Percentiles rank a stretch among this genome's conserved stretches.
phyloP scores from a whole-genome alignment of 2,329 filamentous ascomycete genomes.

The Ophiosphaerella herpotricha region DNA sequence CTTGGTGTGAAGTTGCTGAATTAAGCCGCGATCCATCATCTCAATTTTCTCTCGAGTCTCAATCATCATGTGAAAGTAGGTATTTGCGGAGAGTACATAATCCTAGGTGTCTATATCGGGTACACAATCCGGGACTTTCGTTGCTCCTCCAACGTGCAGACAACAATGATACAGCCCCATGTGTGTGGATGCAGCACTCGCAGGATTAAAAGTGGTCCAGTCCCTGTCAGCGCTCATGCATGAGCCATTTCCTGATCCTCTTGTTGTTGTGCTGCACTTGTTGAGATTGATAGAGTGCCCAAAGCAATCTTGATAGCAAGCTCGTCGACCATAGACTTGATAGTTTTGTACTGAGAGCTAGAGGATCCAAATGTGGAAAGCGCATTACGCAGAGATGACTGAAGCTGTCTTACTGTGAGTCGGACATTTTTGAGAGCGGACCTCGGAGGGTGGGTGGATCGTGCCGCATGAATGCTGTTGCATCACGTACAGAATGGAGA shows the following conservation, averaged over 20 bases:
- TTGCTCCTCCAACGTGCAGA: no score
- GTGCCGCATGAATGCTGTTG: background rate
- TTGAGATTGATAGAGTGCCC: slow-evolving; percentile 17
- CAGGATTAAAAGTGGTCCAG: no score
- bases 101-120: no score
- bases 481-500: slow-evolving; percentile 30
- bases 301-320: slow-evolving; percentile 33
- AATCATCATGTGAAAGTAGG: no score
- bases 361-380: slow-evolving; percentile 37
- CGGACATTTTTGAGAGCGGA: background rate
- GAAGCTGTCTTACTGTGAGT: slow-evolving; percentile 24
- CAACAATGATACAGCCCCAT: no score
- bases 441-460: no score
- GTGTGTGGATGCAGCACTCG: no score
- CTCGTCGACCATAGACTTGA: slow-evolving; percentile 40
- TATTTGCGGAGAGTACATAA: no score
- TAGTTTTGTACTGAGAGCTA: slow-evolving; percentile 36
- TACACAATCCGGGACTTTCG: no score
- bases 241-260: slow-evolving; percentile 1
- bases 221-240: background rate
- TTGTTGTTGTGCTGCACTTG: background rate
- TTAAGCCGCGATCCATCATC: no score
- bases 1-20: no score
- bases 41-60: no score
- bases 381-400: slow-evolving; percentile 43